Evolutionary conservation across 352 stramenopile species (phyloP).

Genomic region (Phytophthora parvispora): DNA sequence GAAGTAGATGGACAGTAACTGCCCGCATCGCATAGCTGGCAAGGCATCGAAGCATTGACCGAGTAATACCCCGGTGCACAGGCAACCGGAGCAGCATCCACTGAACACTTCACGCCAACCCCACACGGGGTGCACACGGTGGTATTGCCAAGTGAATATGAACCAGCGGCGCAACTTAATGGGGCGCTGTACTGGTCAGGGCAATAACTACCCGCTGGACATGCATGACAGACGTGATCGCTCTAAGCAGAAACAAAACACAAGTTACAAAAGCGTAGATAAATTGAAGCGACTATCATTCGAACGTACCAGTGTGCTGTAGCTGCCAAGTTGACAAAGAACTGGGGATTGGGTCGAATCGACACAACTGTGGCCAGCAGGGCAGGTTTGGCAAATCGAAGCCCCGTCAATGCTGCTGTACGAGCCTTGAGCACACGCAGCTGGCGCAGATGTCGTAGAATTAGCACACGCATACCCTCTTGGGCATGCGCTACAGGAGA

Average conservation of each 20-base stretch:
- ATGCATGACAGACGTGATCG: slow-evolving; percentile 45
- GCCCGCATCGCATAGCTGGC: slow-evolving; percentile 41
- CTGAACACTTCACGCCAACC: slow-evolving; percentile 55
- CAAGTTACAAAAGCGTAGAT: background rate
- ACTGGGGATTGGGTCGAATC: slow-evolving; percentile 42
- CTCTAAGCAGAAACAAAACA: slow-evolving; percentile 24
- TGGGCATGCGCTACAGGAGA: slow-evolving; percentile 42
- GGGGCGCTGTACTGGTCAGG: slow-evolving; percentile 23
- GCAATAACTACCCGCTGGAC: slow-evolving; percentile 54
- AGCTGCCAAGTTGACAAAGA: slow-evolving; percentile 58
- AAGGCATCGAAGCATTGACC: slow-evolving; percentile 23
- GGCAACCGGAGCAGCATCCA: slow-evolving; percentile 19
- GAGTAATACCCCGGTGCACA: slow-evolving; percentile 46
- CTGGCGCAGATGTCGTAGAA: slow-evolving; percentile 26
- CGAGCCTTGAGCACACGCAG: slow-evolving; percentile 31
- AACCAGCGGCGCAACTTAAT: slow-evolving; percentile 33
- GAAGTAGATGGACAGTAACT: slow-evolving; percentile 48
- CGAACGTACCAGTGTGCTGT: slow-evolving; percentile 46
- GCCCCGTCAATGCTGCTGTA: slow-evolving; percentile 33
- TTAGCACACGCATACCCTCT: slow-evolving; percentile 41
- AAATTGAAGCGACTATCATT: background rate
- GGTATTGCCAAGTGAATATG: slow-evolving; percentile 56
- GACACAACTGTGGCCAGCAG: slow-evolving; percentile 66
- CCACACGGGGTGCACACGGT: slow-evolving; percentile 55
- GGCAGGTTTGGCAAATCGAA: slow-evolving; percentile 47